Percentiles rank a stretch among this genome's conserved stretches.
These are phyloP conservation scores for Fusarium phyllophilum DNA, from an alignment of 2,329 filamentous ascomycete genomes.

Conservation along the genomic window DNA sequence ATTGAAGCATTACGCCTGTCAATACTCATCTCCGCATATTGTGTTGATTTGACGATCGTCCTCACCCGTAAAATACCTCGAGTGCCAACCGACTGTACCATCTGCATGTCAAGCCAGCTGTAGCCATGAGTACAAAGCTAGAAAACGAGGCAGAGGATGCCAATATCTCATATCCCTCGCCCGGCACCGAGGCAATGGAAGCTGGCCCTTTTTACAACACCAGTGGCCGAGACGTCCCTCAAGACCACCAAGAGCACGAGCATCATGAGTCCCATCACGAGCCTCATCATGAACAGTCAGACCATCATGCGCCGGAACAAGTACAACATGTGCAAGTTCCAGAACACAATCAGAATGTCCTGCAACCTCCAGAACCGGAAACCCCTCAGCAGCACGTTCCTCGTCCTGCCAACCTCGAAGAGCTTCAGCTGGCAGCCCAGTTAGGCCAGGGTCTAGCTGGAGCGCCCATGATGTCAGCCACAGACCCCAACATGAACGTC, in stretches of 20 bases:
- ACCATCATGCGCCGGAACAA: conserved; percentile 46
- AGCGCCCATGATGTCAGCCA: conserved; percentile 59
- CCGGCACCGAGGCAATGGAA: conserved; percentile 57
- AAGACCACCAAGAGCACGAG: conserved; percentile 46
- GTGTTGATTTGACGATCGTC: conserved; percentile 25
- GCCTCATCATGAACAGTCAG: conserved; percentile 33
- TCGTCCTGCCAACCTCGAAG: conserved; percentile 61
- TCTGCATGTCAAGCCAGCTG: conserved; percentile 6
- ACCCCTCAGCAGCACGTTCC: conserved; percentile 55
- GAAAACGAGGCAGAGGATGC: conserved; percentile 50
- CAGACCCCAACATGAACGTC: conserved; percentile 56
- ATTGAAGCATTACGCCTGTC: conserved; percentile 13
- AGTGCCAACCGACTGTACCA: conserved; percentile 1
- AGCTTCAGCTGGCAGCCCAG: conserved; percentile 68
- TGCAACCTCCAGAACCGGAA: conserved; percentile 48
- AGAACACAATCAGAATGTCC: conserved; percentile 46
- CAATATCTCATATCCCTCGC: conserved; percentile 59
- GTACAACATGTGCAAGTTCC: conserved; percentile 44
- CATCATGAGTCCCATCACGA: conserved; percentile 41
- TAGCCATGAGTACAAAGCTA: conserved; percentile 48
- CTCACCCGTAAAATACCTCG: conserved; percentile 10
- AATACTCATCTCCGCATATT: conserved; percentile 1
- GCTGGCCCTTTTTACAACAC: conserved; percentile 57
- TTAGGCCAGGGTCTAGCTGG: conserved; percentile 64
- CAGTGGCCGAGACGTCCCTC: conserved; percentile 47